These are phyloP conservation scores for Sordariomycetes sp. DNA, from an alignment of 2,329 filamentous ascomycete genomes.

Conservation along the genomic window DNA sequence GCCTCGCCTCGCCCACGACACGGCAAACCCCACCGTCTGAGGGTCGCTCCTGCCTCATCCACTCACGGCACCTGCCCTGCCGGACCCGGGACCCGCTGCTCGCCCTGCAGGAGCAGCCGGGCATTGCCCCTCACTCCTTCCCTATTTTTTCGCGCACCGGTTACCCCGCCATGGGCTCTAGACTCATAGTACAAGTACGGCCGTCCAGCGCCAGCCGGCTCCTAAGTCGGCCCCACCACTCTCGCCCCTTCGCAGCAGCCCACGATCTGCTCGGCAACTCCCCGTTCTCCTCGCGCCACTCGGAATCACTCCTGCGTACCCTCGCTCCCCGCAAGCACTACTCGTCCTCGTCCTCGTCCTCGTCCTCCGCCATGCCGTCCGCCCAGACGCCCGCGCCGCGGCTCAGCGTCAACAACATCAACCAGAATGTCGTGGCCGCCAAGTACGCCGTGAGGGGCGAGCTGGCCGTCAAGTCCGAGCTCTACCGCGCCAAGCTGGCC, in stretches of 20 bases:
- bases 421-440: conserved; percentile 74
- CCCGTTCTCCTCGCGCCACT: not conserved
- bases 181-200: not conserved
- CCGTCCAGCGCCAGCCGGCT: not conserved
- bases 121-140: not conserved
- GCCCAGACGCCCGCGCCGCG: conserved; percentile 24
- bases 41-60: not conserved
- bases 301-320: not conserved
- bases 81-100: not conserved
- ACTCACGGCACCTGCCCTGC: not conserved
- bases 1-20: not conserved
- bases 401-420: conserved; percentile 80
- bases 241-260: not conserved
- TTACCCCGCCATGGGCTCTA: not conserved
- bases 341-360: not conserved
- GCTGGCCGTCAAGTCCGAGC: conserved; percentile 85
- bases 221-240: not conserved
- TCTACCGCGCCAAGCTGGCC: conserved; percentile 67
- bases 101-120: not conserved
- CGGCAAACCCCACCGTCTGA: not conserved
- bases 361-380: conserved; percentile 17
- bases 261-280: not conserved
- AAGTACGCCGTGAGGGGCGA: conserved; percentile 97
- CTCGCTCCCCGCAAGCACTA: not conserved
- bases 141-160: not conserved